These are phyloP conservation scores for Pseudogymnoascus sp. DNA, from an alignment of 2,329 filamentous ascomycete species.

Conservation along the genomic window DNA sequence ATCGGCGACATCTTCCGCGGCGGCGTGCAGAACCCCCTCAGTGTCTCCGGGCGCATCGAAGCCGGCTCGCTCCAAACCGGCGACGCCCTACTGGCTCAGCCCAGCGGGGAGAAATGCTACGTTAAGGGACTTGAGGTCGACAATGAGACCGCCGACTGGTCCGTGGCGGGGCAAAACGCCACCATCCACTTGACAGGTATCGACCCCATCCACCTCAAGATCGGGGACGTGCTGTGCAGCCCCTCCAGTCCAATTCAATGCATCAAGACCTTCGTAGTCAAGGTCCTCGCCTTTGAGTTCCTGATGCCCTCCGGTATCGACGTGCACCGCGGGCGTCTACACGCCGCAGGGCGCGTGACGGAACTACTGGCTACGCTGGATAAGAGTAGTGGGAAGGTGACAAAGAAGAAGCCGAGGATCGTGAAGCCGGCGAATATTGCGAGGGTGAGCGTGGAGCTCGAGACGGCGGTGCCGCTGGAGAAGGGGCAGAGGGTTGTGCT, in stretches of 20 bases:
- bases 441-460: constrained; percentile 67
- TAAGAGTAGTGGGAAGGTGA: constrained; percentile 65
- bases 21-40: constrained; percentile 72
- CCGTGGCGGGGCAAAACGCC: constrained; percentile 84
- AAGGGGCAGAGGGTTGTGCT: constrained; percentile 73
- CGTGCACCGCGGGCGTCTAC: constrained; percentile 76
- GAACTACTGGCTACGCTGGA: constrained; percentile 69
- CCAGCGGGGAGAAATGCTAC: constrained; percentile 70
- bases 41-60: constrained; percentile 79
- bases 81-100: constrained; percentile 71
- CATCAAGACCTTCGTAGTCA: constrained; percentile 68
- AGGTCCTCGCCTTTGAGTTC: constrained; percentile 83
- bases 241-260: constrained; percentile 60
- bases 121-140: constrained; percentile 79
- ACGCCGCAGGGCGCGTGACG: constrained; percentile 67
- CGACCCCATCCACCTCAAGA: constrained; percentile 71
- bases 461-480: constrained; percentile 70
- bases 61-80: constrained; percentile 77
- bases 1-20: constrained; percentile 81
- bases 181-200: constrained; percentile 79
- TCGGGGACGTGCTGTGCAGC: constrained; percentile 82
- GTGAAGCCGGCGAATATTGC: constrained; percentile 75
- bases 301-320: constrained; percentile 85
- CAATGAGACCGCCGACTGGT: constrained; percentile 70
- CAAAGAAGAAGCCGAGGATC: constrained; percentile 79